These are phyloP conservation scores for Rhizoclosmatium globosum DNA, from an alignment of 192 early-diverging fungal species.

Conservation along the genomic window DNA sequence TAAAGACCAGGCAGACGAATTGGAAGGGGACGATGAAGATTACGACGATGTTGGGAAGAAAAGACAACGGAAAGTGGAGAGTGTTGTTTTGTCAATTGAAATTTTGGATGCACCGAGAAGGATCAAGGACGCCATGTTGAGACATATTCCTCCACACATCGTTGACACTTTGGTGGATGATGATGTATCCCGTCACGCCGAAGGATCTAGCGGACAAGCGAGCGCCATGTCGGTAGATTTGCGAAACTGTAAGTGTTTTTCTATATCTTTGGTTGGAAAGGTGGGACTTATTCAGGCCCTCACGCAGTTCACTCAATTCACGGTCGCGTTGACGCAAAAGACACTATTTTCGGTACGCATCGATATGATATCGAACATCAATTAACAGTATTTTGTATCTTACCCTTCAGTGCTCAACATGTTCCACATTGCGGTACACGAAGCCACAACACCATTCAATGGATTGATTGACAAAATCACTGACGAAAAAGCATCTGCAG, in stretches of 20 bases:
- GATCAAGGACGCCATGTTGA: conserved; percentile 32
- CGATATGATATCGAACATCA: no score
- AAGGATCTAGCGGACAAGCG: conserved; percentile 32
- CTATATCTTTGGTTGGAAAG: neutral
- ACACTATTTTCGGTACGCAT: conserved; percentile 21
- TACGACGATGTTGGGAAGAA: neutral
- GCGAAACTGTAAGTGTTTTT: conserved; percentile 45
- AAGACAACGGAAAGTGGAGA: conserved; percentile 20
- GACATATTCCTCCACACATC: conserved; percentile 40
- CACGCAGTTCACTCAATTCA: conserved; percentile 11
- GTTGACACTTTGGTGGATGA: conserved; percentile 39
- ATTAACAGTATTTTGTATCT: no score
- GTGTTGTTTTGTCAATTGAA: conserved; percentile 41
- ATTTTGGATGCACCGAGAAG: conserved; percentile 38
- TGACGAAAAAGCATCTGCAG: conserved; percentile 32
- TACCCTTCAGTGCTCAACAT: neutral
- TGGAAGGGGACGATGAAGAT: conserved; percentile 4
- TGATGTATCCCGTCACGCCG: conserved; percentile 2
- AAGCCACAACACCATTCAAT: neutral
- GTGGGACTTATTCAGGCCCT: no score
- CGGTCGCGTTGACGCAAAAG: conserved; percentile 19
- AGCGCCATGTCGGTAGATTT: conserved; percentile 41
- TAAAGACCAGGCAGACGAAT: neutral
- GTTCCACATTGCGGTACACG: conserved; percentile 18
- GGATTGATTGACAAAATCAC: conserved; percentile 41